Conservation (phyloP, 2,329 filamentous ascomycete genomes). For the Botrytis paeoniae region DNA sequence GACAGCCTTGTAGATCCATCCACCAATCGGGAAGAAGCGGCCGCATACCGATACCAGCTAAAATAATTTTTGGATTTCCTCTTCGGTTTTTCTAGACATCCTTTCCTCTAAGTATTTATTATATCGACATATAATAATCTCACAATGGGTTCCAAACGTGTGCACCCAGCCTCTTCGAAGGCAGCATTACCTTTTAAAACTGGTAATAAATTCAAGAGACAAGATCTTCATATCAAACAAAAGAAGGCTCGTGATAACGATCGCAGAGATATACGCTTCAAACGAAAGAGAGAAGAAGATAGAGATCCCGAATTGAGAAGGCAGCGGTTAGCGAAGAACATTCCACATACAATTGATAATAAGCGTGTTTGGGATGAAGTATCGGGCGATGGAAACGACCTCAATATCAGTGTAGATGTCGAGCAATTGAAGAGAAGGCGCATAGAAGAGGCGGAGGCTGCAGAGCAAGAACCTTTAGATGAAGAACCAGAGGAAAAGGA, state of each 20-base stretch:
- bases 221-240: slow-evolving; percentile 73
- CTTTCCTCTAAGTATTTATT: not conserved
- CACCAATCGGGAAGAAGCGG: slow-evolving; percentile 10
- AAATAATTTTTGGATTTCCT: slow-evolving; percentile 24
- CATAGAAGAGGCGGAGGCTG: slow-evolving; percentile 49
- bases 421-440: slow-evolving; percentile 57
- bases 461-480: slow-evolving; percentile 43
- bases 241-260: slow-evolving; percentile 74
- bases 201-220: slow-evolving; percentile 75
- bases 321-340: slow-evolving; percentile 72
- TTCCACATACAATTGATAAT: slow-evolving; percentile 76
- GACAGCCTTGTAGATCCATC: slow-evolving; percentile 13
- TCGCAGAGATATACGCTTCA: slow-evolving; percentile 73
- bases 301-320: slow-evolving; percentile 74
- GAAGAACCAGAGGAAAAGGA: slow-evolving; percentile 47
- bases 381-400: slow-evolving; percentile 59
- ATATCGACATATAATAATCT: slow-evolving; percentile 12
- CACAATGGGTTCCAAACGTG: slow-evolving; percentile 50
- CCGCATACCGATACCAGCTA: slow-evolving; percentile 11
- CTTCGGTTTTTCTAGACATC: not conserved
- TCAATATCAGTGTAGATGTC: slow-evolving; percentile 54
- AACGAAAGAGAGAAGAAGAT: slow-evolving; percentile 78
- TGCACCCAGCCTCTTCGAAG: slow-evolving; percentile 43
- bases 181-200: slow-evolving; percentile 52
- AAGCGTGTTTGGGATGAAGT: slow-evolving; percentile 89